Evolutionary conservation across 257 asterid genomes (phyloP).

Genomic region (Ocimum tenuiflorum): DNA sequence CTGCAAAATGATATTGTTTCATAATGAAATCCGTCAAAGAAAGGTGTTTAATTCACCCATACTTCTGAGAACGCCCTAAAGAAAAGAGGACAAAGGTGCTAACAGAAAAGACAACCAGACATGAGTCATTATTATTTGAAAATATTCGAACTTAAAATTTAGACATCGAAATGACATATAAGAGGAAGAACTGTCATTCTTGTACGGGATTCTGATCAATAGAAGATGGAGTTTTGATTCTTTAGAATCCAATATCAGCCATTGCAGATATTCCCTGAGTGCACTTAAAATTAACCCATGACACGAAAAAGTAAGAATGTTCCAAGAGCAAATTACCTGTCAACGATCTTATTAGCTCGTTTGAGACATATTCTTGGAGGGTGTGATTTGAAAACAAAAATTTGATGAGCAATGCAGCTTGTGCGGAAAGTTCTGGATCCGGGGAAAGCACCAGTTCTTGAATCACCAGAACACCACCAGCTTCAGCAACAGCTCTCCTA

Average conservation of each 20-base stretch:
- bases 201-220: neutral
- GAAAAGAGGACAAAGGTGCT: neutral
- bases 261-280: slow-evolving; percentile 4
- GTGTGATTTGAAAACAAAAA: slow-evolving; percentile 78
- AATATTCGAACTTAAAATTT: neutral
- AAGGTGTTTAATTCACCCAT: neutral
- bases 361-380: slow-evolving; percentile 78
- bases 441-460: slow-evolving; percentile 63
- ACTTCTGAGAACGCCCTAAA: neutral
- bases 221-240: slow-evolving; percentile 12
- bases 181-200: neutral
- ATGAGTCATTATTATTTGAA: neutral
- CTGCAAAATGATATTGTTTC: slow-evolving; percentile 41
- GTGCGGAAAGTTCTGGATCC: slow-evolving; percentile 54
- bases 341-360: slow-evolving; percentile 67
- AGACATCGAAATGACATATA: neutral
- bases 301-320: slow-evolving; percentile 1
- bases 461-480: slow-evolving; percentile 68
- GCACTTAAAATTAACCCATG: neutral
- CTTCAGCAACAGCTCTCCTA: slow-evolving; percentile 81
- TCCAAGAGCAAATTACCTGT: slow-evolving; percentile 45
- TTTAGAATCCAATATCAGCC: neutral
- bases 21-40: slow-evolving; percentile 9
- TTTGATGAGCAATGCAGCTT: slow-evolving; percentile 63
- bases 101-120: neutral